Evolutionary conservation across 495 filamentous ascomycete genomes (phyloP).

Genomic region (Aspergillus steynii): DNA sequence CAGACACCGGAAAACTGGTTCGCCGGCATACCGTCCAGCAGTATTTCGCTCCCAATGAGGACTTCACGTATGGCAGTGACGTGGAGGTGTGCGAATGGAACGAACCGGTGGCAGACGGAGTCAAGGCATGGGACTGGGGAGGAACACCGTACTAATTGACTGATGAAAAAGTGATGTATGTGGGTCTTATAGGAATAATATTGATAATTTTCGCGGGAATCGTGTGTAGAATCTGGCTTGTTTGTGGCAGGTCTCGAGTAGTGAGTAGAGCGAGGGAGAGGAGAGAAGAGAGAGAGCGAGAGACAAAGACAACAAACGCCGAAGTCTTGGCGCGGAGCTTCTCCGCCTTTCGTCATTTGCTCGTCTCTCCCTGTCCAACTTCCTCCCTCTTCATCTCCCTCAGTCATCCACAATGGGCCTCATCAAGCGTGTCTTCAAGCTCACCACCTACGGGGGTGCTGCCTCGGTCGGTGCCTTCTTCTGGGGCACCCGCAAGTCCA

Average conservation of each 20-base stretch:
- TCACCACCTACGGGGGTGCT: conserved; percentile 40
- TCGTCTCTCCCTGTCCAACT: background rate
- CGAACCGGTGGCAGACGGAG: background rate
- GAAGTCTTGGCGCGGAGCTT: background rate
- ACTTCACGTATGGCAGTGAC: background rate
- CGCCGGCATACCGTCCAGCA: background rate
- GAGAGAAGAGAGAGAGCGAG: background rate
- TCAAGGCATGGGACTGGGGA: background rate
- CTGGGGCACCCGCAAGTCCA: conserved; percentile 44
- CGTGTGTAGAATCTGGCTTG: too few relatives aligned
- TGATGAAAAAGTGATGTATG: too few relatives aligned
- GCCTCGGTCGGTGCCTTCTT: conserved; percentile 46
- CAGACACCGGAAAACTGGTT: background rate
- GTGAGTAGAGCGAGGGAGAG: too few relatives aligned
- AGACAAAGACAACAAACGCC: background rate
- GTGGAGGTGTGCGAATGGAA: conserved; percentile 1
- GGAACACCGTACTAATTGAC: background rate
- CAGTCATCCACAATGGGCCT: conserved; percentile 44
- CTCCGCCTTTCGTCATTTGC: background rate
- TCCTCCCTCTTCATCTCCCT: background rate
- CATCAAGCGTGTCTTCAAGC: conserved; percentile 43
- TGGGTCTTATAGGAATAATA: too few relatives aligned
- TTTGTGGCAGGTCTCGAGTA: too few relatives aligned
- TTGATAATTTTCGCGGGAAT: too few relatives aligned
- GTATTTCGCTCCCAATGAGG: background rate